These are phyloP conservation scores for Polyporus tsugae DNA, from an alignment of 1,284 basidiomycete genomes.

Conservation along the genomic window DNA sequence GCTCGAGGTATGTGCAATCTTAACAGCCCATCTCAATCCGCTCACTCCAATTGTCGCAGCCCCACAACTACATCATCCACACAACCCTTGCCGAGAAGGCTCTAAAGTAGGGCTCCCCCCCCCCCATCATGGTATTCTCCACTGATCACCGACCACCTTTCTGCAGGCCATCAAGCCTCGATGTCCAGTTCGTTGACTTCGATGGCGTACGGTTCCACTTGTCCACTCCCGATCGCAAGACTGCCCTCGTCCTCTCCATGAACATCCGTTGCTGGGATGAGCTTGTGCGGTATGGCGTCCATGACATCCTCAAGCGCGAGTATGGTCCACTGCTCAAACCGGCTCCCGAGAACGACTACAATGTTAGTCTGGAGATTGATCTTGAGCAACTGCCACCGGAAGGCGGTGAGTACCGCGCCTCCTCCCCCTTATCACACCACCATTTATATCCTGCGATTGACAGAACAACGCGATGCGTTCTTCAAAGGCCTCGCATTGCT, in stretches of 20 bases:
- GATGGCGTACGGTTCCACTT: slow-evolving; percentile 97
- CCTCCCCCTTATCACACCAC: not conserved
- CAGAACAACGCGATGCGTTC: slow-evolving; percentile 83
- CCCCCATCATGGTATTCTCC: slow-evolving; percentile 24
- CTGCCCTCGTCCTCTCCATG: slow-evolving; percentile 90
- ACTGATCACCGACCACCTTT: not conserved
- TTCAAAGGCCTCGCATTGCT: slow-evolving; percentile 87
- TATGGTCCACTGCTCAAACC: slow-evolving; percentile 79
- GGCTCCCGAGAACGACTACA: slow-evolving; percentile 85
- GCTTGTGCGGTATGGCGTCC: slow-evolving; percentile 87
- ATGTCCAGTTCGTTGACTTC: slow-evolving; percentile 97
- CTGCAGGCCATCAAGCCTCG: slow-evolving; percentile 84
- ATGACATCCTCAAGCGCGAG: slow-evolving; percentile 83
- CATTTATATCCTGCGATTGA: not conserved
- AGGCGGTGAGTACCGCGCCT: slow-evolving; percentile 66
- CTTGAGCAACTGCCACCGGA: slow-evolving; percentile 84
- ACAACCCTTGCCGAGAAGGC: slow-evolving; percentile 92
- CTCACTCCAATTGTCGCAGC: slow-evolving; percentile 50
- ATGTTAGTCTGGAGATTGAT: slow-evolving; percentile 89
- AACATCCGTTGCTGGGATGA: slow-evolving; percentile 97
- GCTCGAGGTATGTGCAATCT: not conserved
- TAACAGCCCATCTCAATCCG: not conserved
- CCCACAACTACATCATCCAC: slow-evolving; percentile 93
- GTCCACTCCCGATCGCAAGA: slow-evolving; percentile 87
- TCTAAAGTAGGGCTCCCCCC: slow-evolving; percentile 74